Evolutionary conservation across 768 basidiomycete genomes (phyloP).

Genomic region (Amanita inopinata): DNA sequence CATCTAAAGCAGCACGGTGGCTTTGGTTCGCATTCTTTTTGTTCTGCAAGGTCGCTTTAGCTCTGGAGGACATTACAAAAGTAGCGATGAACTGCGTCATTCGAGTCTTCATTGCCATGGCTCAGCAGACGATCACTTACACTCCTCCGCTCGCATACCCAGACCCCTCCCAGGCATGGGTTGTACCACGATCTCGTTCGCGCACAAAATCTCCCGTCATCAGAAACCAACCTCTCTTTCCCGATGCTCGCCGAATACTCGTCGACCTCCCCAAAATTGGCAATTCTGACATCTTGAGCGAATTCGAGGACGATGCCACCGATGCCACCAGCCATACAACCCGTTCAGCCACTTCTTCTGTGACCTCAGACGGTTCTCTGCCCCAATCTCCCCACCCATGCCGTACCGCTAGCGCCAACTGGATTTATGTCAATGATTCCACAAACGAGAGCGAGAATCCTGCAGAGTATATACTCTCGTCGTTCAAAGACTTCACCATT

Average conservation of each 20-base stretch:
- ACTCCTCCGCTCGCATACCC: conserved; percentile 1
- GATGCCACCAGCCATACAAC: background rate
- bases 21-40: background rate
- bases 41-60: conserved; percentile 1
- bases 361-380: background rate
- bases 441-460: background rate
- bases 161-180: conserved; percentile 5
- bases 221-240: conserved; percentile 3
- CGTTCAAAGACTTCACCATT: conserved; percentile 1
- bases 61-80: background rate
- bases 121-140: background rate
- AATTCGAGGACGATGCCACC: background rate
- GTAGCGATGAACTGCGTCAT: background rate
- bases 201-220: background rate
- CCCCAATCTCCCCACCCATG: background rate
- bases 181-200: background rate
- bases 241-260: conserved; percentile 4
- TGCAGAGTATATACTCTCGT: background rate
- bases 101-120: conserved; percentile 1
- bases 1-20: background rate
- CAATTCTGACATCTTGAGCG: background rate
- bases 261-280: conserved; percentile 1
- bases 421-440: background rate
- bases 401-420: background rate
- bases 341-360: conserved; percentile 5